Evolutionary conservation across 2,329 filamentous ascomycete genomes (phyloP).

Genomic region (Fusarium sp.): DNA sequence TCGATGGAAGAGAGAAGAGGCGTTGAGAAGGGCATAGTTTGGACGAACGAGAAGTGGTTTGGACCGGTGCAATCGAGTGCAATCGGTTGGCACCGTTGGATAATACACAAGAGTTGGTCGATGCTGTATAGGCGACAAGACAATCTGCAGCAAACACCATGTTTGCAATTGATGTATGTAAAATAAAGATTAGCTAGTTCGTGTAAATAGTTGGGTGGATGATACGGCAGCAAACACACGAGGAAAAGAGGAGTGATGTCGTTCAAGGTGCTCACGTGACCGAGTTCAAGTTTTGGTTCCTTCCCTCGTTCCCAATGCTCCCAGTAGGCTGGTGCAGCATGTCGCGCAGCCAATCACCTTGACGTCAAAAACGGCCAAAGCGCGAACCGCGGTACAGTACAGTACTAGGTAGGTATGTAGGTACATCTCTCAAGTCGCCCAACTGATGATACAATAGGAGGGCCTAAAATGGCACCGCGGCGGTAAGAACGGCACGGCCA

Average conservation of each 20-base stretch:
- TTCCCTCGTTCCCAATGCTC: neutral
- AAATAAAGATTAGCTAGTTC: neutral
- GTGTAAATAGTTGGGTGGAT: neutral
- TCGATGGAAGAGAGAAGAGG: neutral
- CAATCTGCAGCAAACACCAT: too few relatives aligned
- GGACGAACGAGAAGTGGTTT: too few relatives aligned
- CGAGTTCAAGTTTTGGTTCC: neutral
- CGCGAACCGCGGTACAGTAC: neutral
- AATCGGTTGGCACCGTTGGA: too few relatives aligned
- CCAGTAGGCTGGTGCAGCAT: neutral
- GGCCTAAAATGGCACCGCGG: conserved; percentile 16
- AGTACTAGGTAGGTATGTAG: neutral
- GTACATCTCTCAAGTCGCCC: neutral
- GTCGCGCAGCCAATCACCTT: neutral
- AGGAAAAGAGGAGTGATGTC: neutral
- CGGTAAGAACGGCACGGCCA: conserved; percentile 35
- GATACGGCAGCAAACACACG: neutral
- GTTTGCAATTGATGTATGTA: too few relatives aligned
- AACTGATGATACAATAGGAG: neutral
- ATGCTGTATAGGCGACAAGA: too few relatives aligned
- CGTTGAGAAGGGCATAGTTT: too few relatives aligned
- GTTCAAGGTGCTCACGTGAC: conserved; percentile 17
- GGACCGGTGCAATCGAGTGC: too few relatives aligned
- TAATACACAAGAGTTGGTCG: too few relatives aligned
- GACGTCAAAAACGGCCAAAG: neutral